Base-by-base conservation (phyloP, 2,329 filamentous ascomycete species). In the Colletotrichum lindemuthianum region DNA sequence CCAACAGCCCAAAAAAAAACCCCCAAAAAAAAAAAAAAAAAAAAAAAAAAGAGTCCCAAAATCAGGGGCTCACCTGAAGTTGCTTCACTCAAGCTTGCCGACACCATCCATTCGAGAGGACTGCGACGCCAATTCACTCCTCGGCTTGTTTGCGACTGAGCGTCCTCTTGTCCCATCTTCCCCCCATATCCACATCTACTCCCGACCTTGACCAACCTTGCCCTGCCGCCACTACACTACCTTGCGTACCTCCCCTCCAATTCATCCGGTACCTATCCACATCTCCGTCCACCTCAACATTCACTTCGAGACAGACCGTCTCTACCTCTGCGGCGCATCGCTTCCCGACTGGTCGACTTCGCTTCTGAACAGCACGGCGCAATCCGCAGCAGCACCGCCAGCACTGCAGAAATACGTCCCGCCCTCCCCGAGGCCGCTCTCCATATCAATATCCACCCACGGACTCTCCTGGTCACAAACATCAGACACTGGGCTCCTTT, bases 401-500 rank as follows among this genome's bases (percentile, higher is more conserved):
- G 56, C 58, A 61, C 40, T 41, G 24, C 44, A 64, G 61, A 64
- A 64, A 50, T 50, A 56, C 45, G 43, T 60, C 44, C 56, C 57
- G 60, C 60, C 41, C 51, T 57, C 32, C 63, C 63, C 51, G 52
- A 57, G 15, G 36, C 51, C 43, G 52, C 45, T 53, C 58, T 65
- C 51, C 63, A 65, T 65, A 56, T 44, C 47, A 39, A 61, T 57
- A 65, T 48, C 63, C 58, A 65, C 61, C 34, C 63, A 63, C 58
- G 11, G 58, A 56, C 61, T 61, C 51, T 56, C 61, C 61, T 65
- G 52, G 61, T 37, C 47, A 61, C 58, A 65, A 64, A 58, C 67
- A 60, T 67, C 65, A 65, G 63, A 67, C 67, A 68, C 58, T 45
- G 49, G 24, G 57, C 61, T 66, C 54, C 65, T 57, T 56, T 52